Evolutionary conservation across 2,329 filamentous ascomycete genomes (phyloP).

Genomic region (Pseudogymnoascus sp.): DNA sequence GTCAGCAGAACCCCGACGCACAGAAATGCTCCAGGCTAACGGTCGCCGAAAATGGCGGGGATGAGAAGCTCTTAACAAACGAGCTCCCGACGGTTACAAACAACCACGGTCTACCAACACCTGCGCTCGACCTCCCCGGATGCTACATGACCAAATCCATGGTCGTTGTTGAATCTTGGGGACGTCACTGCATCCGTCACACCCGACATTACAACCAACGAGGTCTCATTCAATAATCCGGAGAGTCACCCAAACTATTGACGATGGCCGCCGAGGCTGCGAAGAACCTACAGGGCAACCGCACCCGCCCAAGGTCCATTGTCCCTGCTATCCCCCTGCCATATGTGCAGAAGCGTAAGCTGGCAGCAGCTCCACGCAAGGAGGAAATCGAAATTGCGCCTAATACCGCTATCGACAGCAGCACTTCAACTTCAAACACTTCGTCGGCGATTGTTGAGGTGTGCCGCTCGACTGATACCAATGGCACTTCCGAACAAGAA

Average conservation of each 20-base stretch:
- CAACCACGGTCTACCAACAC: conserved; percentile 13
- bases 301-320: conserved; percentile 22
- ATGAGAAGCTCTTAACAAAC: conserved; percentile 7
- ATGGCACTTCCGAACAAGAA: neutral
- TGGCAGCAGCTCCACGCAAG: conserved; percentile 19
- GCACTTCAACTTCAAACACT: conserved; percentile 4
- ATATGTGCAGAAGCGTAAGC: conserved; percentile 26
- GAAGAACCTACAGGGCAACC: conserved; percentile 25
- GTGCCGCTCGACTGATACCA: neutral
- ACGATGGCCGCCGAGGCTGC: conserved; percentile 21
- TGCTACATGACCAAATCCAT: conserved; percentile 25
- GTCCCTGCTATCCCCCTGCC: conserved; percentile 27
- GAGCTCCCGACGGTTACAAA: conserved; percentile 6
- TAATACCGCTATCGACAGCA: neutral
- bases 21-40: conserved; percentile 6
- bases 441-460: neutral
- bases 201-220: conserved; percentile 1
- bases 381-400: conserved; percentile 18
- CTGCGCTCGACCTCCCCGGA: conserved; percentile 24
- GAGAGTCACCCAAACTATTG: conserved; percentile 17
- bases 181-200: conserved; percentile 23
- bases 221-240: conserved; percentile 10
- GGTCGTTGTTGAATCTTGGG: conserved; percentile 31
- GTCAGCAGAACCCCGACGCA: conserved; percentile 1
- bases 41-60: conserved; percentile 7